Evolutionary conservation across 179 eudicot species (phyloP).

Genomic region (Monotropa hypopitys): DNA sequence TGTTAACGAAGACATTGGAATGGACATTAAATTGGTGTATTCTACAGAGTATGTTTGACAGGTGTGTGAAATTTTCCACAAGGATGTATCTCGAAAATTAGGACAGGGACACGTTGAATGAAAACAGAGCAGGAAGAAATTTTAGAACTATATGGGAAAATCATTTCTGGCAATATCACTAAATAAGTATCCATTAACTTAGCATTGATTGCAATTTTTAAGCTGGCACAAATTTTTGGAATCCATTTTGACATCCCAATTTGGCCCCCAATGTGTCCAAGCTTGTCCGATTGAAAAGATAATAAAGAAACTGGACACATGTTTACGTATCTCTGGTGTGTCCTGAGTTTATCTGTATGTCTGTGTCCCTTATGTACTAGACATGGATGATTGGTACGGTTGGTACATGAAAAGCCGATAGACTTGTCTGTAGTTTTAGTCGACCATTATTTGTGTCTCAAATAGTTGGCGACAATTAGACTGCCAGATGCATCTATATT

Average conservation of each 20-base stretch:
- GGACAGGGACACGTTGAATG: not conserved
- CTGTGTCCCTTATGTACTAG: too few relatives aligned
- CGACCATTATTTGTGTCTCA: too few relatives aligned
- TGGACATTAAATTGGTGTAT: conserved; percentile 98
- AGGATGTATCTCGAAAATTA: not conserved
- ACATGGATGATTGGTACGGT: too few relatives aligned
- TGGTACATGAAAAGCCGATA: too few relatives aligned
- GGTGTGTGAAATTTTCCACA: conserved; percentile 26
- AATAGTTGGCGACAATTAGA: not conserved
- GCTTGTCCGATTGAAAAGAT: not conserved
- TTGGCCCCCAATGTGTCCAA: not conserved
- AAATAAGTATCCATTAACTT: not conserved
- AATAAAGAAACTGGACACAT: not conserved
- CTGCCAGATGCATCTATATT: not conserved
- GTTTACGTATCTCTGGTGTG: not conserved
- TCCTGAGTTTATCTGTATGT: too few relatives aligned
- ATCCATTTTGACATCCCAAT: not conserved
- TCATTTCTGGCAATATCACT: not conserved
- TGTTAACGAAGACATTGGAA: conserved; percentile 83
- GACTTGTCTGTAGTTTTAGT: too few relatives aligned
- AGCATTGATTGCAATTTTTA: not conserved
- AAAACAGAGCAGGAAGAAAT: not conserved
- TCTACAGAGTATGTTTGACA: conserved; percentile 95
- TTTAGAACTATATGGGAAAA: not conserved
- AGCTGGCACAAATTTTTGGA: not conserved